A percentile compares a stretch with the other conserved stretches of the same genome.
These are phyloP conservation scores for Fusarium sublunatum DNA, from an alignment of 2,329 filamentous ascomycete genomes.

Conservation along the genomic window DNA sequence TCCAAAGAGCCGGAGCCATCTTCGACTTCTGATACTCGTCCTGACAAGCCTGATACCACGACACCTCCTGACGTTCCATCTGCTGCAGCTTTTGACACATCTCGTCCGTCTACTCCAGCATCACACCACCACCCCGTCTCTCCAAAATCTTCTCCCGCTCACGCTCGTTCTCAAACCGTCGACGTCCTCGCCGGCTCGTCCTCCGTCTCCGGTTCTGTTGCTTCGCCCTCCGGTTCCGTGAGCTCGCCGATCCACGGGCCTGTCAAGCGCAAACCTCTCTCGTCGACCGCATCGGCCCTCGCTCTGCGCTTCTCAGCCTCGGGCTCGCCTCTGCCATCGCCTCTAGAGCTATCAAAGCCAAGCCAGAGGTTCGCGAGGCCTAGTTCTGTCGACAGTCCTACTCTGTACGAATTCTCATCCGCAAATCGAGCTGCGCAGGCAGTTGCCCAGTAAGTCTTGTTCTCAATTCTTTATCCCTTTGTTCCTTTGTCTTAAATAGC, in stretches of 20 bases:
- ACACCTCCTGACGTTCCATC: slow-evolving; percentile 36
- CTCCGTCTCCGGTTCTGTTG: slow-evolving; percentile 33
- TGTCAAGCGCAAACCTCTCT: slow-evolving; percentile 72
- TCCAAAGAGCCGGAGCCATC: slow-evolving; percentile 40
- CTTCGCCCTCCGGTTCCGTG: slow-evolving; percentile 25
- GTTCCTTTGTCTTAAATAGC: slow-evolving; percentile 17
- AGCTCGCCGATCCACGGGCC: slow-evolving; percentile 44
- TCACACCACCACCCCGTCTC: slow-evolving; percentile 33
- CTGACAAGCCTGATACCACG: slow-evolving; percentile 44
- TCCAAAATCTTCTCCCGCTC: slow-evolving; percentile 32
- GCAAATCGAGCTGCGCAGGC: slow-evolving; percentile 34
- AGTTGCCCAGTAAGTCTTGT: slow-evolving; percentile 45
- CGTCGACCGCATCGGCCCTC: slow-evolving; percentile 55
- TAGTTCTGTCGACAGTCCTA: slow-evolving; percentile 69
- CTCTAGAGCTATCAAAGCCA: slow-evolving; percentile 59
- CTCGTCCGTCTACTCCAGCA: slow-evolving; percentile 36
- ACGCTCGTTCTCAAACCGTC: slow-evolving; percentile 44
- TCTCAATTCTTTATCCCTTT: slow-evolving; percentile 13
- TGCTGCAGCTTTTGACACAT: slow-evolving; percentile 32
- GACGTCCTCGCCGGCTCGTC: slow-evolving; percentile 38
- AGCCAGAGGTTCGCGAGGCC: slow-evolving; percentile 66
- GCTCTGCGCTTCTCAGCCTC: slow-evolving; percentile 45
- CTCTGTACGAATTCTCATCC: slow-evolving; percentile 68
- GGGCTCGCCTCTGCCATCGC: slow-evolving; percentile 46
- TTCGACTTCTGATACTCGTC: slow-evolving; percentile 42